A percentile compares a stretch with the other conserved stretches of the same genome.
Evolutionary conservation across 225 moss, liverwort and hornwort species (phyloP).

Genomic region (Bryum argenteum): DNA sequence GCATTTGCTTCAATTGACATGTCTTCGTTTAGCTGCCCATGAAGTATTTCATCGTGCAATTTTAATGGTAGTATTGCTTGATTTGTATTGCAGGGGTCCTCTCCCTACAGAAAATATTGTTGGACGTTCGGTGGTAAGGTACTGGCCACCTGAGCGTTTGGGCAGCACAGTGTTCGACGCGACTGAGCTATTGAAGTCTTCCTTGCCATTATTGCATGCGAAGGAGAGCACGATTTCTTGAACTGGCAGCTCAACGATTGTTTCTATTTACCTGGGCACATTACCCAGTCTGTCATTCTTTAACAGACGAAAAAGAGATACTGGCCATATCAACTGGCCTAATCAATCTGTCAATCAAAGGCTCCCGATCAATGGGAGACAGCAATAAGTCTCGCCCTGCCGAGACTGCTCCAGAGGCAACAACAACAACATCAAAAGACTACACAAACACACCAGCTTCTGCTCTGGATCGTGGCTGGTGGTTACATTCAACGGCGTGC

Average conservation of each 20-base stretch:
- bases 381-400: conserved; percentile 43
- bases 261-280: conserved; percentile 53
- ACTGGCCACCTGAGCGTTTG: conserved; percentile 71
- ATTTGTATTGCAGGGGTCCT: conserved; percentile 54
- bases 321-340: conserved; percentile 35
- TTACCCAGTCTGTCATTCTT: conserved; percentile 55
- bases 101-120: conserved; percentile 68
- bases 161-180: conserved; percentile 76
- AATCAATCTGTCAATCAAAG: conserved; percentile 38
- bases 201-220: conserved; percentile 51
- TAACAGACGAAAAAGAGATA: conserved; percentile 39
- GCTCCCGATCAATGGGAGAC: conserved; percentile 42
- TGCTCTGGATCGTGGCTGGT: conserved; percentile 21
- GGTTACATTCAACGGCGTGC: conserved; percentile 26
- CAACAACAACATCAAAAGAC: conserved; percentile 19
- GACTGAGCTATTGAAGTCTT: conserved; percentile 51
- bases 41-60: not conserved
- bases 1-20: not conserved
- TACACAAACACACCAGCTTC: conserved; percentile 27
- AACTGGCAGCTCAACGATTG: conserved; percentile 41
- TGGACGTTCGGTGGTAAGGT: conserved; percentile 67
- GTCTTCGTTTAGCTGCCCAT: not conserved
- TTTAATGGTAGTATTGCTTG: conserved; percentile 9
- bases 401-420: conserved; percentile 21
- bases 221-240: conserved; percentile 57